Evolutionary conservation across 2,329 filamentous ascomycete genomes (phyloP).

Genomic region (Botrytis sinoallii): DNA sequence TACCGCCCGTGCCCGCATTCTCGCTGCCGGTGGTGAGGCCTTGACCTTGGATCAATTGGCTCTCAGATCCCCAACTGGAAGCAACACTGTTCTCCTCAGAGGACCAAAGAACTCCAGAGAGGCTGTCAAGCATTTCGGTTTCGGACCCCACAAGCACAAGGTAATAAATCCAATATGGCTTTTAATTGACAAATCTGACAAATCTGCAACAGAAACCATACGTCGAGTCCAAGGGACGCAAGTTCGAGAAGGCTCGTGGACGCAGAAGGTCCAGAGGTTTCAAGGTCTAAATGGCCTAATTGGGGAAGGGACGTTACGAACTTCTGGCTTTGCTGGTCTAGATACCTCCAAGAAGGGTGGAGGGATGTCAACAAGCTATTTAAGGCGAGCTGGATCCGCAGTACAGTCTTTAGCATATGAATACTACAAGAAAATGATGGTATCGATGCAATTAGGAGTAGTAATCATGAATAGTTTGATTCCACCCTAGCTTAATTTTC

Average conservation of each 20-base stretch:
- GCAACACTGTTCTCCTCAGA: slow-evolving; percentile 95
- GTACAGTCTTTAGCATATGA: slow-evolving; percentile 15
- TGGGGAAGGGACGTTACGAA: slow-evolving; percentile 25
- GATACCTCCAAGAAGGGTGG: slow-evolving; percentile 23
- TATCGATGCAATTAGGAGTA: slow-evolving; percentile 20
- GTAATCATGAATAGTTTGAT: slow-evolving; percentile 11
- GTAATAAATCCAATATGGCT: slow-evolving; percentile 48
- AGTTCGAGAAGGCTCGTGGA: slow-evolving; percentile 99
- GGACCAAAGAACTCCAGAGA: slow-evolving; percentile 98
- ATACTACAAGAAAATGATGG: slow-evolving; percentile 16
- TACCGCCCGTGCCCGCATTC: slow-evolving; percentile 89
- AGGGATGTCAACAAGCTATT: slow-evolving; percentile 16
- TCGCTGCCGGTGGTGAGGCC: slow-evolving; percentile 89
- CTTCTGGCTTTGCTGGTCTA: slow-evolving; percentile 28
- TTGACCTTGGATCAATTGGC: slow-evolving; percentile 97
- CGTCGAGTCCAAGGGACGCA: slow-evolving; percentile 97
- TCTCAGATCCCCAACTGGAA: slow-evolving; percentile 88
- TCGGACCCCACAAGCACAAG: slow-evolving; percentile 98
- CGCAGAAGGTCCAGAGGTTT: slow-evolving; percentile 98
- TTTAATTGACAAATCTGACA: slow-evolving; percentile 37
- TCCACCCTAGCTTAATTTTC: neutral
- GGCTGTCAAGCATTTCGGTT: slow-evolving; percentile 98
- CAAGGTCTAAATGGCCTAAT: slow-evolving; percentile 79
- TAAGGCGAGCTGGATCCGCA: slow-evolving; percentile 11
- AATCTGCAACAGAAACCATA: slow-evolving; percentile 75